Evolutionary conservation across 176 grass and related monocot species (phyloP).

Genomic region (Oryza punctata): DNA sequence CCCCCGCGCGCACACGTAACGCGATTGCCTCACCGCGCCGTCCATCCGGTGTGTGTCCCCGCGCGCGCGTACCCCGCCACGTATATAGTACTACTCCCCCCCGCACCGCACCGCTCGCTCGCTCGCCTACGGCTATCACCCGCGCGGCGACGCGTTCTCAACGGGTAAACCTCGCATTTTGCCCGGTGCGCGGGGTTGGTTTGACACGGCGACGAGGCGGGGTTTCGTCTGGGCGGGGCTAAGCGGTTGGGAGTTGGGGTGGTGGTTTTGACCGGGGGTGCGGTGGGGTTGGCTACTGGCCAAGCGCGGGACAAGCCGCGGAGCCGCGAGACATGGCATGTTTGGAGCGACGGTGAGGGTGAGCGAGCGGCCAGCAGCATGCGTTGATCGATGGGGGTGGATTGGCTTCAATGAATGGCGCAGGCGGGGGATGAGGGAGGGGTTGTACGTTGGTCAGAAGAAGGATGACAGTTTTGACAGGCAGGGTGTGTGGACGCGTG

Average conservation of each 20-base stretch:
- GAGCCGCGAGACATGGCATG: background rate
- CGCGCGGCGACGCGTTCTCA: background rate
- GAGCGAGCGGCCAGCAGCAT: no score
- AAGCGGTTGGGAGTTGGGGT: background rate
- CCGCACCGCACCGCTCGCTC: background rate
- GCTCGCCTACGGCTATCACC: no score
- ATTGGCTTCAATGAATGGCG: conserved; percentile 20
- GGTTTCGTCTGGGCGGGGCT: background rate
- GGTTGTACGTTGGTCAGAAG: background rate
- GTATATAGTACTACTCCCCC: no score
- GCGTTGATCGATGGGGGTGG: no score
- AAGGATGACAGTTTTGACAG: background rate
- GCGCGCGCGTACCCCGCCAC: background rate
- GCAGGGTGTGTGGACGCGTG: background rate
- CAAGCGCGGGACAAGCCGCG: background rate
- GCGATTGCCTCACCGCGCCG: background rate
- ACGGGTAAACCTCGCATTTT: background rate
- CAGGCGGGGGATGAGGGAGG: background rate
- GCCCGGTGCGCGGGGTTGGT: no score
- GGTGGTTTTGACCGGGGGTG: background rate
- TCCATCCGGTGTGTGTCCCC: background rate
- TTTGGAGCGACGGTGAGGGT: background rate
- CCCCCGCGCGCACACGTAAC: background rate
- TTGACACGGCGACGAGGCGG: background rate
- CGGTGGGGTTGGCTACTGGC: background rate